Base-by-base conservation (phyloP, 495 filamentous ascomycete species). In the Neurospora sp. region DNA sequence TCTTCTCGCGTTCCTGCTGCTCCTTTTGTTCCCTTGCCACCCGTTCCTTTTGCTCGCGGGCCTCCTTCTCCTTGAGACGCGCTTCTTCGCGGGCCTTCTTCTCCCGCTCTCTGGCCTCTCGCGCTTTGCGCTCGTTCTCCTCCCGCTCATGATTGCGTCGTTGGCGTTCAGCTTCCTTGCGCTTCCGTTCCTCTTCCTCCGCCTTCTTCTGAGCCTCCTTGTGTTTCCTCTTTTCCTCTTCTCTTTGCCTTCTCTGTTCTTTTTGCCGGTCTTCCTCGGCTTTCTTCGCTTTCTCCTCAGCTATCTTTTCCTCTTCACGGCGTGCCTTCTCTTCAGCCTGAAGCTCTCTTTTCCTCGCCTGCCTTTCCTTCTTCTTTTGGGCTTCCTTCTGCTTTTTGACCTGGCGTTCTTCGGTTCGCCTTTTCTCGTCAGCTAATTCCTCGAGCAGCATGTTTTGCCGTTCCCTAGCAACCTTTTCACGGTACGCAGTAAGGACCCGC, bases 321-420 rank as follows among this genome's bases (percentile, higher is more conserved):
- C 87, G 89, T 27, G 93, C 91, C 78, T 92, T 93, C 80, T 98
- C 94, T 77, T 97, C 96, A 40, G 96, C 94, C 75, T 92, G 93
- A 18, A 88, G 90, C 80, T 92, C 89, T 79, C 93, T 96, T 82
- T 96, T 93, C 76, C 91, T 87, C 16, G 90, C 88, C 71, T 93
- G 92, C 82, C 92, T 97, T 73, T 97, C 94, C 81, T 96, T 98
- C 76, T 92, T 91, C 84, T 95, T 95, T 77, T 96, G 90, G 0
- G 94, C 94, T 74, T 97, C 94, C 76, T 94, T 93, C 37, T 93
- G 93, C 81, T 94, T 97, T 83, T 98, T 98, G 9, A 93, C 93
- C 76, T 96, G 93, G 70, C 91, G 91, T 79, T 96, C 89, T 48
- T 89, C 88, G 68, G 91, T 89, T 42, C 89, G 87, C 31, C 87